Percentiles rank a stretch among this genome's conserved stretches.
Conservation (phyloP, 768 basidiomycete genomes). For the Cyathus striatus region DNA sequence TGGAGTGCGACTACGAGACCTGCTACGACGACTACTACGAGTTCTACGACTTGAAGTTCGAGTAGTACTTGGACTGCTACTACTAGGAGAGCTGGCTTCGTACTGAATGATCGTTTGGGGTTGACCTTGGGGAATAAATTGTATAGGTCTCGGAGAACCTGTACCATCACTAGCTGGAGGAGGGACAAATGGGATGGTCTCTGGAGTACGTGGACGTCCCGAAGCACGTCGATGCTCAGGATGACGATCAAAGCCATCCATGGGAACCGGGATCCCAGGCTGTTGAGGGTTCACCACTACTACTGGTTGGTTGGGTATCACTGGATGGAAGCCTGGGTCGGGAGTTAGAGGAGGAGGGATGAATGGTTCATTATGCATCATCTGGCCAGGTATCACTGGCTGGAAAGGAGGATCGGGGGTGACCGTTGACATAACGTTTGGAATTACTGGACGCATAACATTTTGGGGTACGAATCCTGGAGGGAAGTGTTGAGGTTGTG, state of each 20-base stretch:
- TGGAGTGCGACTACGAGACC: neutral
- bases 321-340: conserved; percentile 8
- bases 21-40: neutral
- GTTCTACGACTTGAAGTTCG: neutral
- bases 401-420: conserved; percentile 23
- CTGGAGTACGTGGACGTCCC: neutral
- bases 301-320: conserved; percentile 7
- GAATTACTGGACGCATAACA: neutral
- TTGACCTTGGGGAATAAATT: neutral
- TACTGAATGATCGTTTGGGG: neutral
- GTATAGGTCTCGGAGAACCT: conserved; percentile 2
- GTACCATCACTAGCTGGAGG: conserved; percentile 12
- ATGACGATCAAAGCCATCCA: conserved; percentile 9
- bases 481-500: neutral
- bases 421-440: neutral
- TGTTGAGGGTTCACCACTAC: neutral
- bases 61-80: conserved; percentile 4
- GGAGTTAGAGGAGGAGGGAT: too few species aligned
- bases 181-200: conserved; percentile 14
- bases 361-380: too few species aligned
- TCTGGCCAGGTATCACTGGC: conserved; percentile 21
- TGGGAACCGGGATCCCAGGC: conserved; percentile 6
- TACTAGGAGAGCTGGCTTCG: conserved; percentile 4
- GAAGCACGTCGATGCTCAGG: neutral
- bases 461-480: neutral